Conservation (phyloP, 129 eudicot genomes). For the Tagetes erecta region DNA sequence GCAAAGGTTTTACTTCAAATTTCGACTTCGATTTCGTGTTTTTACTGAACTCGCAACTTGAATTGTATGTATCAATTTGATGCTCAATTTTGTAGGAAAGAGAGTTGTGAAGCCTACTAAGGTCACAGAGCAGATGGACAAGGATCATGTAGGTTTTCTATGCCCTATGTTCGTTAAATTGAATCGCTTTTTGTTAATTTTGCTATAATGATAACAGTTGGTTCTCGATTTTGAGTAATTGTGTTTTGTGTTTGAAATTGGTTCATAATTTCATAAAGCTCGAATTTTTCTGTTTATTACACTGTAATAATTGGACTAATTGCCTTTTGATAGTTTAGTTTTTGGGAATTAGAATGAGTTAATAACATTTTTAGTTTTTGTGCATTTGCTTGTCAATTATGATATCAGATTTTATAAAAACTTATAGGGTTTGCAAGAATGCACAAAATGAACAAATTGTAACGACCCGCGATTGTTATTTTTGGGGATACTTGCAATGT, state of each 20-base stretch:
- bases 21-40: not conserved
- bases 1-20: conserved; percentile 53
- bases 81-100: conserved; percentile 49
- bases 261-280: not conserved
- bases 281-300: not conserved
- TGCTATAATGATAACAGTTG: not conserved
- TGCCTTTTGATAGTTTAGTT: too few relatives aligned
- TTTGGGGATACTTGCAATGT: not conserved
- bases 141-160: conserved; percentile 46
- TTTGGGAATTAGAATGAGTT: not conserved
- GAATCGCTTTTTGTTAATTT: not conserved
- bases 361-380: not conserved
- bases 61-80: not conserved
- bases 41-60: not conserved
- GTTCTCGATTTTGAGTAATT: not conserved
- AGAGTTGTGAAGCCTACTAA: conserved; percentile 69
- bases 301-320: not conserved
- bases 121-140: conserved; percentile 67
- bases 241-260: not conserved
- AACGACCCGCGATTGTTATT: not conserved
- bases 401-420: not conserved
- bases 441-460: not conserved
- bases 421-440: not conserved
- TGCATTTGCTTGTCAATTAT: not conserved
- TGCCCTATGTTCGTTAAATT: not conserved